Base-by-base conservation (phyloP, 2,329 filamentous ascomycete species). In the Diaporthe velutina region DNA sequence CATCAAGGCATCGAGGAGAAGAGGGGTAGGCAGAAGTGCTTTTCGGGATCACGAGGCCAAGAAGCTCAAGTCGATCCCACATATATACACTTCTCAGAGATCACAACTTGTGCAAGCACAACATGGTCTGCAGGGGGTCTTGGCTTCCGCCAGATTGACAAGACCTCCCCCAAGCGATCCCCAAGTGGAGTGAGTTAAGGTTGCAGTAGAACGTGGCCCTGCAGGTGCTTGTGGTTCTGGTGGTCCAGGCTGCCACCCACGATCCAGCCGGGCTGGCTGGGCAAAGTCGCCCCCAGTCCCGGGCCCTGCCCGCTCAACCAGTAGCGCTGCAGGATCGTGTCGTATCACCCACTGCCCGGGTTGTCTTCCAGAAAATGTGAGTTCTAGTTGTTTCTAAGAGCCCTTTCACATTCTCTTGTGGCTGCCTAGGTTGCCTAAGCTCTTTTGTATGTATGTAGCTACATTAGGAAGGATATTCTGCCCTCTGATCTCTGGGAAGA, bases 321-420 rank as follows among this genome's bases (percentile, higher is more conserved):
- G 64, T 68, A 52, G 45, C 64, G 64, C n/a, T 38, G 33, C 45
- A 28, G 64, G 33, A 68, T 68, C 22, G 10, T 28, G 33, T 66
- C 42, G 42, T 48, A 66, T 50, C 61, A 66, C 40, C 42, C 28
- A 35, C 28, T 35, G 17, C 64, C 48, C 48, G 15, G 33, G 48
- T 28, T 40, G n/a, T 52, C 33, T 52, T 40, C 48, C 45, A 40
- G 48, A 68, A 68, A 54, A 28, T 38, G 48, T 54, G 48, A 38
- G 17, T 54, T 40, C n/a, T n/a, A 90, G 80, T 42, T 42, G 40
- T 42, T 42, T 42, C 40, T 42, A 42, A 42, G 40, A 42, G 7
- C 40, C 40, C 40, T 42, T 42, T 42, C 40, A 42, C 40, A 42
- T 42, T 17, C 40, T 42, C 40, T 42, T 42, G 40, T 42, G 3